Base-by-base conservation (phyloP, 2,329 filamentous ascomycete genomes). In the Berkeleyomyces basicola region DNA sequence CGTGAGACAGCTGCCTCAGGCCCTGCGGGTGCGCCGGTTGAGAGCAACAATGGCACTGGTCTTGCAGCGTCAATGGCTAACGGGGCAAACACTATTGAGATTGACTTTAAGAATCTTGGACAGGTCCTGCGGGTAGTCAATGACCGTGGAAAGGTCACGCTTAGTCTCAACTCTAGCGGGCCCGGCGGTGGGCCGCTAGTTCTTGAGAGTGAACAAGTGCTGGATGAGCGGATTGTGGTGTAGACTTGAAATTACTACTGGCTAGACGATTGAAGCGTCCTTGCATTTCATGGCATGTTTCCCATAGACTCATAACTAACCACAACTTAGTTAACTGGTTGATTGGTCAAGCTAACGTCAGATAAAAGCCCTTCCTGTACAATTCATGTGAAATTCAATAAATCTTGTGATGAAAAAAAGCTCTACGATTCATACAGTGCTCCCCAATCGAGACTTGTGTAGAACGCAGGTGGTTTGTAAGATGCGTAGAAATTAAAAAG, bases 21-120 rank as follows among this genome's bases (percentile, higher is more conserved):
- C 67, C 64, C 66, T 66, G 51, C 49, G 10, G 55, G 65, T 66
- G 65, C 61, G 11, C 49, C 60, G 4, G 11, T 59, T 1, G 83
- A 85, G 71, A 76, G 83, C 5, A 71, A 74, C 62, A 31, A 39
- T 46, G 23, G 39, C 14, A 4, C 23, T 3, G 47, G 31, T 2
- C 10, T 9, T 55, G n/a, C 44, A 4, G 67, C 71, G 68, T 66
- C 70, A 67, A 64, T 63, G 62, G 63, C 64, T 68, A 63, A 65
- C 66, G 55, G 65, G 66, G 65, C 67, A 31, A 51, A 66, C 11
- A 69, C 70, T 66, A 90, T 85, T 69, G 91, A 97, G 74, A 86
- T 87, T 10, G 88, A 96, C 70, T 87, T 86, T 68, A 78, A 82
- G 68, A 93, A 89, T 69, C 77, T 88, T 64, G 88, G 86, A 0